Conservation (phyloP, 2,329 filamentous ascomycete genomes). For the Colletotrichum caudatum region DNA sequence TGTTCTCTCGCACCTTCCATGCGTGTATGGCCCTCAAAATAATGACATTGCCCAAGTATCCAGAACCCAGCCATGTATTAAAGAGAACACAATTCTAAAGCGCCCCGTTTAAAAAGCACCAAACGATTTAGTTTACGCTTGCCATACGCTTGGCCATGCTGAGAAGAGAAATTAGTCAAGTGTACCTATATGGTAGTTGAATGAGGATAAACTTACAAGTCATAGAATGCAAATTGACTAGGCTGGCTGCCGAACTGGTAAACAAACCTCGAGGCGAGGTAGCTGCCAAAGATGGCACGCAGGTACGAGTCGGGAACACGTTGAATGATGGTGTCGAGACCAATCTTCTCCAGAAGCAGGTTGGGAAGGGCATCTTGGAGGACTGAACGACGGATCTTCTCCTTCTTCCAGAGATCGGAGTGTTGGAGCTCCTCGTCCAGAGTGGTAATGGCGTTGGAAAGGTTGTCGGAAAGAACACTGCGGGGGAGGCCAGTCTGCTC, state of each 20-base stretch:
- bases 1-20: constrained; percentile 20
- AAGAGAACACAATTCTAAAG: not conserved
- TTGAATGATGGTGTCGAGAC: constrained; percentile 85
- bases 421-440: constrained; percentile 96
- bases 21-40: constrained; percentile 23
- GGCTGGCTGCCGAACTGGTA: constrained; percentile 94
- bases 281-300: constrained; percentile 94
- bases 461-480: constrained; percentile 89
- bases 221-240: constrained; percentile 97
- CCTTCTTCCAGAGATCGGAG: constrained; percentile 90
- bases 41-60: constrained; percentile 10
- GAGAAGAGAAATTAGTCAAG: constrained; percentile 21
- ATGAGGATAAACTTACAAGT: constrained; percentile 77
- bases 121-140: constrained; percentile 50
- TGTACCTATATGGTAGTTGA: not conserved
- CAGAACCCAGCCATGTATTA: constrained; percentile 20
- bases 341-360: constrained; percentile 88
- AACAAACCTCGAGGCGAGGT: constrained; percentile 93
- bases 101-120: not conserved
- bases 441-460: constrained; percentile 93
- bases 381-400: constrained; percentile 80
- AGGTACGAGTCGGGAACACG: constrained; percentile 94
- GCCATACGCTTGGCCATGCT: constrained; percentile 76
- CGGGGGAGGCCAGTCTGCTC: constrained; percentile 82
- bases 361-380: constrained; percentile 87